A percentile compares a stretch with the other conserved stretches of the same genome.
Evolutionary conservation across 495 filamentous ascomycete species (phyloP).

Genomic region (Geoglossum glabrum): DNA sequence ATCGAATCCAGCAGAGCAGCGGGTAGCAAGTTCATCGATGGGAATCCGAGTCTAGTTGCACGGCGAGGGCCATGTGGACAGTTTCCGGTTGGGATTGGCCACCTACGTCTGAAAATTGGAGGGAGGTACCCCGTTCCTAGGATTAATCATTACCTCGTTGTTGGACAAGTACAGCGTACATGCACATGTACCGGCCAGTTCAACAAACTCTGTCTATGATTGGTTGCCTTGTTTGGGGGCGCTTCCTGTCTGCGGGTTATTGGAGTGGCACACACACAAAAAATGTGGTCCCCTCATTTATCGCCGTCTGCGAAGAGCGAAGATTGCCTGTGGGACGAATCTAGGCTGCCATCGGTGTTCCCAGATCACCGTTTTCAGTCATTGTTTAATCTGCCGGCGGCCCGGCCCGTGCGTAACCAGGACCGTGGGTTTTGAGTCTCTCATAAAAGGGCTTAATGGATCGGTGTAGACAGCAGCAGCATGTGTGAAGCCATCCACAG

Average conservation of each 20-base stretch:
- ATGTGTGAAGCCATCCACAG: background rate
- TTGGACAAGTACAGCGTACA: background rate
- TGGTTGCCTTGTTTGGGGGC: background rate
- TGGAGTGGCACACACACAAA: background rate
- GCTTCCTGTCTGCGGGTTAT: background rate
- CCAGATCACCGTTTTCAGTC: slow-evolving; percentile 2
- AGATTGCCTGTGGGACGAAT: background rate
- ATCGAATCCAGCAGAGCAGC: background rate
- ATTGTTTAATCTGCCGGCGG: slow-evolving; percentile 1
- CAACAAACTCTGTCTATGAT: background rate
- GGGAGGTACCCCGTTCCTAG: background rate
- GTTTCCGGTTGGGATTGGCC: background rate
- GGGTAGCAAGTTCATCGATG: background rate
- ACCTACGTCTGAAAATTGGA: background rate
- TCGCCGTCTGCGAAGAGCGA: background rate
- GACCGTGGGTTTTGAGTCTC: background rate
- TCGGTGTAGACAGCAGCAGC: background rate
- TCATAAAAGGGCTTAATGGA: background rate
- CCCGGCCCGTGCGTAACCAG: background rate
- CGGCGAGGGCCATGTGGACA: background rate
- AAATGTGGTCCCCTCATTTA: background rate
- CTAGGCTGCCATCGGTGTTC: background rate
- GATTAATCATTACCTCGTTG: background rate
- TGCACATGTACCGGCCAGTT: background rate
- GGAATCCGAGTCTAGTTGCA: background rate